These are phyloP conservation scores for Berkeleyomyces basicola DNA, from an alignment of 2,329 filamentous ascomycete genomes.

Conservation along the genomic window DNA sequence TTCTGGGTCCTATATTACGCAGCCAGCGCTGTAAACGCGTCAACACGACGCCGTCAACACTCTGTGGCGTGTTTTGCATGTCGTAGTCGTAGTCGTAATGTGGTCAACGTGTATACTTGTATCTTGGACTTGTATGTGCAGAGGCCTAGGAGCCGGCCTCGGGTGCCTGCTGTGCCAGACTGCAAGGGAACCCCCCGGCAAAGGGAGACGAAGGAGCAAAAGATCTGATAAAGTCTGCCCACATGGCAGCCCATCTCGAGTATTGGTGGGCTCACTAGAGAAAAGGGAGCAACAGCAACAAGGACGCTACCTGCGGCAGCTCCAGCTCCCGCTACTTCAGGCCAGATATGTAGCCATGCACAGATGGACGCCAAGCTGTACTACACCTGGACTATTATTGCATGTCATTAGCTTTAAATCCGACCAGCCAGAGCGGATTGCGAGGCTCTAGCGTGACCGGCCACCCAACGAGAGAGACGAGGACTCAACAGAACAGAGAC, in stretches of 20 bases:
- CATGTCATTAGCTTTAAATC: no score
- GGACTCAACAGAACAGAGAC: no score
- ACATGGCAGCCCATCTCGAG: not conserved
- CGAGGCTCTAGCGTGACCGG: no score
- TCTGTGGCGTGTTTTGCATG: not conserved
- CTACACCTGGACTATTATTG: no score
- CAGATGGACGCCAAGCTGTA: no score
- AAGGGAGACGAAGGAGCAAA: not conserved
- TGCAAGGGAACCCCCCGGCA: not conserved
- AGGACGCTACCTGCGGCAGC: not conserved
- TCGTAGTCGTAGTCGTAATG: not conserved
- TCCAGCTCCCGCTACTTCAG: not conserved
- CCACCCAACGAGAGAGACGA: no score
- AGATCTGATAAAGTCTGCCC: constrained; percentile 1
- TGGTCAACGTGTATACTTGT: not conserved
- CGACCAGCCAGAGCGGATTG: no score
- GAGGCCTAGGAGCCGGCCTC: no score
- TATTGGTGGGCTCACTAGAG: not conserved
- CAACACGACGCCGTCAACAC: not conserved
- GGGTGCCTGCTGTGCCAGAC: no score
- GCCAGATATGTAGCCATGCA: not conserved
- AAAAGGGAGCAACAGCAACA: not conserved
- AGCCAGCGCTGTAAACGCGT: no score
- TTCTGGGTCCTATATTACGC: no score
- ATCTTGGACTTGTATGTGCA: no score